Percentiles rank a stretch among this genome's conserved stretches.
phyloP scores from a whole-genome alignment of 331 rosid species.

The Dryas integrifolia region DNA sequence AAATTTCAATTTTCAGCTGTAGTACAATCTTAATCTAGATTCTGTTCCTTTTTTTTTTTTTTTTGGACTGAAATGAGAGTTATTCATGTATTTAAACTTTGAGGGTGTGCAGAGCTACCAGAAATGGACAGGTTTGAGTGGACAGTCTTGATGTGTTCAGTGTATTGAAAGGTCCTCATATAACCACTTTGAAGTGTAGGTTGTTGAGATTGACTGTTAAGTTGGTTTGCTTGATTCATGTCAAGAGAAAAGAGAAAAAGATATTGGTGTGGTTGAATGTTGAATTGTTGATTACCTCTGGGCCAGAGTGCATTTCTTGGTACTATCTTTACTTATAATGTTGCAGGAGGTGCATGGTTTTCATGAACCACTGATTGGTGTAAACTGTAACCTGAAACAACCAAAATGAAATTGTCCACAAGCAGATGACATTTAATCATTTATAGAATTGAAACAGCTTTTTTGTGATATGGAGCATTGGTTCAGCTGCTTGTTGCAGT shows the following conservation, averaged over 20 bases:
- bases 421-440: no score
- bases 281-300: no score
- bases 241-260: neutral
- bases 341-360: neutral
- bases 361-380: neutral
- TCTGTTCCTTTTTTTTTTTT: neutral
- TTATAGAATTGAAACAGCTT: no score
- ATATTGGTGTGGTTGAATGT: neutral
- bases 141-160: no score
- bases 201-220: conserved; percentile 4
- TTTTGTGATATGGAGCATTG: no score
- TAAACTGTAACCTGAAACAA: no score
- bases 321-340: no score
- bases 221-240: neutral
- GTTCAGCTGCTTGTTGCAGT: neutral
- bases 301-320: no score
- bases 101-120: neutral
- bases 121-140: neutral
- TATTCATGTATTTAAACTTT: neutral
- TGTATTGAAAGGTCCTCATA: no score
- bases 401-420: no score
- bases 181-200: neutral
- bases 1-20: neutral
- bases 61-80: no score
- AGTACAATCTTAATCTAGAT: neutral